These are phyloP conservation scores for Phytophthora agathidicida DNA, from an alignment of 352 stramenopile genomes.

Conservation along the genomic window DNA sequence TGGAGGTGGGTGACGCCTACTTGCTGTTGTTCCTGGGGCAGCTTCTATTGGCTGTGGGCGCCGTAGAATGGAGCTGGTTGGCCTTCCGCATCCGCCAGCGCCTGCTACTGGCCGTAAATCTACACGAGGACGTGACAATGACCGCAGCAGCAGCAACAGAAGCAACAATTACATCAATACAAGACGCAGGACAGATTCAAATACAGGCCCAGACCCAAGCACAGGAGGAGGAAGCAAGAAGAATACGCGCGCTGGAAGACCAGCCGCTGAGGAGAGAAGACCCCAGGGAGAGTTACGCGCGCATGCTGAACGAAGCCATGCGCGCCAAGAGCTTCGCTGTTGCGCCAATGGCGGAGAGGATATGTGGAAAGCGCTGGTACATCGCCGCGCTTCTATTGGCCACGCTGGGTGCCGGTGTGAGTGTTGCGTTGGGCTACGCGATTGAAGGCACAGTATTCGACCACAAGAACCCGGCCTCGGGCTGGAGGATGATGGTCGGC, in stretches of 20 bases:
- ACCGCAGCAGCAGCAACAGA: not conserved
- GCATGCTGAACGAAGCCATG: constrained; percentile 28
- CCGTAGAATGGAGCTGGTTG: constrained; percentile 60
- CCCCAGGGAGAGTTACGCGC: constrained; percentile 31
- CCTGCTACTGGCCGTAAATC: constrained; percentile 41
- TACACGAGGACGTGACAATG: constrained; percentile 9
- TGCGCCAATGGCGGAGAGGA: constrained; percentile 22
- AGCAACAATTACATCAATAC: not conserved
- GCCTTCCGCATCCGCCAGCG: constrained; percentile 53
- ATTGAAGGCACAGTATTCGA: constrained; percentile 37
- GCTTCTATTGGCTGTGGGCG: constrained; percentile 39
- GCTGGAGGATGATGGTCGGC: constrained; percentile 45
- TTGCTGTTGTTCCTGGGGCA: constrained; percentile 51
- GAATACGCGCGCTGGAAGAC: constrained; percentile 23
- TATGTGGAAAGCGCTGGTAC: constrained; percentile 39
- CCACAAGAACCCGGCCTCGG: constrained; percentile 11
- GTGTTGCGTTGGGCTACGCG: constrained; percentile 29
- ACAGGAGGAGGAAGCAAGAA: constrained; percentile 15
- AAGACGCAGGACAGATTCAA: constrained; percentile 8
- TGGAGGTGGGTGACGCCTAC: constrained; percentile 45
- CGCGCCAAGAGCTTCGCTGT: constrained; percentile 41
- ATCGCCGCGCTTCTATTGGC: constrained; percentile 33
- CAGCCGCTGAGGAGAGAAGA: constrained; percentile 29
- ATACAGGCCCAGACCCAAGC: constrained; percentile 3
- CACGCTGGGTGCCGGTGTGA: constrained; percentile 14